These are phyloP conservation scores for Musa balbisiana DNA, from an alignment of 202 grass and related monocot species.

Conservation along the genomic window DNA sequence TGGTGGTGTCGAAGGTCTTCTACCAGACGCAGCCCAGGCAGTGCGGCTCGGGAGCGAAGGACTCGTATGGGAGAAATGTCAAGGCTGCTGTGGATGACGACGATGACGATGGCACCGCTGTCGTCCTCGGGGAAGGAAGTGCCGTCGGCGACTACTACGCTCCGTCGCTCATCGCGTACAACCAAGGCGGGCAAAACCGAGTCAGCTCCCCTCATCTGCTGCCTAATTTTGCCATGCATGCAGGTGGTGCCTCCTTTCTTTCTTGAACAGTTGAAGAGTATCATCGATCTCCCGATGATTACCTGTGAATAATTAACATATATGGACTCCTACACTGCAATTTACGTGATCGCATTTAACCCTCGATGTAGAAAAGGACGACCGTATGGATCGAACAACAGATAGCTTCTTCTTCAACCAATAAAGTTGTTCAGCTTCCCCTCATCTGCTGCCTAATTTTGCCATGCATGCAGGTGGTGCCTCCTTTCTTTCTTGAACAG, in stretches of 20 bases:
- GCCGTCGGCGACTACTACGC: constrained; percentile 65
- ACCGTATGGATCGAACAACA: no score
- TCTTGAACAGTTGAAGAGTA: constrained; percentile 27
- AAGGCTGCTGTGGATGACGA: constrained; percentile 18
- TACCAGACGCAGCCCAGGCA: constrained; percentile 95
- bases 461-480: constrained; percentile 57
- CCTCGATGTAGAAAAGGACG: no score
- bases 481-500: constrained; percentile 53
- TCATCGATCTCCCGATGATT: neutral
- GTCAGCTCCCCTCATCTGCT: constrained; percentile 49
- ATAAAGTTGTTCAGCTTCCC: neutral
- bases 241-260: constrained; percentile 51
- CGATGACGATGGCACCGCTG: constrained; percentile 5
- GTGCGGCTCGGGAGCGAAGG: constrained; percentile 42
- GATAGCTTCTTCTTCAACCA: no score
- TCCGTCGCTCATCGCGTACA: constrained; percentile 56
- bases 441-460: constrained; percentile 81
- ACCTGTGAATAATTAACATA: no score
- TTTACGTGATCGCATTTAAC: no score
- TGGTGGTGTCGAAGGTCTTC: constrained; percentile 93
- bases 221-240: constrained; percentile 78
- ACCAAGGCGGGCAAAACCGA: constrained; percentile 48
- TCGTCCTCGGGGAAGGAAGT: constrained; percentile 39
- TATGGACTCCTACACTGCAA: no score
- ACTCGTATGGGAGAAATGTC: constrained; percentile 16